Conservation (phyloP, 192 early-diverging fungal genomes). For the Rhizoclosmatium globosum region DNA sequence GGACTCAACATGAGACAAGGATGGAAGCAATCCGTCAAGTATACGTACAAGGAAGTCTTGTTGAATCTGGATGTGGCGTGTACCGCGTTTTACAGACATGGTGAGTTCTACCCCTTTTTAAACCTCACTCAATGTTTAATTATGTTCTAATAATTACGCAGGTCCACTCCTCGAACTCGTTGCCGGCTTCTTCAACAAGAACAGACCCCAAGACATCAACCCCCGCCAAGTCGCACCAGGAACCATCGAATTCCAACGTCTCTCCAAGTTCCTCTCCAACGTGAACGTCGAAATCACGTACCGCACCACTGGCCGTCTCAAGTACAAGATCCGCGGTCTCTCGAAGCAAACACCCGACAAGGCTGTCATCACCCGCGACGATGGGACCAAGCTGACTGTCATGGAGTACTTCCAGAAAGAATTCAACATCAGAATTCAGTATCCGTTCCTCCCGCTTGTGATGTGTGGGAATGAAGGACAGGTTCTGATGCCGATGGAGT, state of each 20-base stretch:
- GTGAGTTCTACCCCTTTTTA: background rate
- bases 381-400: background rate
- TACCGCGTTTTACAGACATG: conserved; percentile 24
- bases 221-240: background rate
- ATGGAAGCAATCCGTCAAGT: conserved; percentile 40
- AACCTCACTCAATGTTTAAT: background rate
- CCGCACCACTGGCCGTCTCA: background rate
- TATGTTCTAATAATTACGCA: background rate
- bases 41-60: conserved; percentile 34
- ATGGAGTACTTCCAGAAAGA: conserved; percentile 52
- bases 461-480: conserved; percentile 24
- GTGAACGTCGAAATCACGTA: conserved; percentile 19
- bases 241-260: conserved; percentile 28
- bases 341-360: conserved; percentile 10
- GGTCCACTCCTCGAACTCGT: conserved; percentile 30
- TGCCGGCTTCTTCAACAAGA: conserved; percentile 32
- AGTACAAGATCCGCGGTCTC: conserved; percentile 33
- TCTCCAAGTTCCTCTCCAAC: conserved; percentile 32
- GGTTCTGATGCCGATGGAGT: conserved; percentile 43
- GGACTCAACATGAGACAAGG: conserved; percentile 29
- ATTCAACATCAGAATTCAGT: conserved; percentile 17
- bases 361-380: conserved; percentile 2
- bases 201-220: conserved; percentile 25
- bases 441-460: conserved; percentile 8
- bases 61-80: conserved; percentile 35